Conservation (phyloP, 495 filamentous ascomycete genomes). For the Penicillium fimorum region DNA sequence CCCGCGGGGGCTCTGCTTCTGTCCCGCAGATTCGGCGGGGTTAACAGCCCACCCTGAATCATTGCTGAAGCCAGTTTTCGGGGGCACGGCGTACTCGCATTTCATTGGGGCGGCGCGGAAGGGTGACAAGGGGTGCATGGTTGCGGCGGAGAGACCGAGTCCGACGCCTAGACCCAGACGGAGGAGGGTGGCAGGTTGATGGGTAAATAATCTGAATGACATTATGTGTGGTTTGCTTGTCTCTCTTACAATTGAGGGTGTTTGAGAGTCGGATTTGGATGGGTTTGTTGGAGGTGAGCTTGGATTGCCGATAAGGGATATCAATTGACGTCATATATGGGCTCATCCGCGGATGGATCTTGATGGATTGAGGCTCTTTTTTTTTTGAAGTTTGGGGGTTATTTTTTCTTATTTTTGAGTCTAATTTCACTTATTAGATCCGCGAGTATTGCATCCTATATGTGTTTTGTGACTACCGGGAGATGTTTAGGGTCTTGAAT, state of each 20-base stretch:
- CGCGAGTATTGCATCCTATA: too few relatives aligned
- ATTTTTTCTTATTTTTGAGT: not conserved
- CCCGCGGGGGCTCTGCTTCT: constrained; percentile 29
- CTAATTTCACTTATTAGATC: not conserved
- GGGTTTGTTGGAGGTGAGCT: not conserved
- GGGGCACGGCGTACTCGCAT: constrained; percentile 39
- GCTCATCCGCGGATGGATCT: not conserved
- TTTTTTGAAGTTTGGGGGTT: not conserved
- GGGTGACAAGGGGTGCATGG: constrained; percentile 37
- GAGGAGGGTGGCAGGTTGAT: constrained; percentile 31
- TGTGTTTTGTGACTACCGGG: not conserved
- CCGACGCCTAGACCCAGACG: constrained; percentile 45
- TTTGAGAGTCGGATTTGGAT: not conserved
- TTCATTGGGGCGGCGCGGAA: constrained; percentile 40
- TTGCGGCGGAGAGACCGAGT: constrained; percentile 32
- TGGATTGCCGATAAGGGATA: not conserved
- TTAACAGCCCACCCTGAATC: constrained; percentile 33
- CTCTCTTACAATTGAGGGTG: not conserved
- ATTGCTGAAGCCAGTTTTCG: constrained; percentile 16
- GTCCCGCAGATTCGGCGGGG: constrained; percentile 19
- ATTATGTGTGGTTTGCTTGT: constrained; percentile 18
- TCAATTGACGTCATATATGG: not conserved
- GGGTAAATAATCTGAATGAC: constrained; percentile 33
- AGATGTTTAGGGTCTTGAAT: not conserved
- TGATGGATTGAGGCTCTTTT: not conserved